Base-by-base conservation (phyloP, 2,329 filamentous ascomycete genomes). In the Metarhizium guizhouense region DNA sequence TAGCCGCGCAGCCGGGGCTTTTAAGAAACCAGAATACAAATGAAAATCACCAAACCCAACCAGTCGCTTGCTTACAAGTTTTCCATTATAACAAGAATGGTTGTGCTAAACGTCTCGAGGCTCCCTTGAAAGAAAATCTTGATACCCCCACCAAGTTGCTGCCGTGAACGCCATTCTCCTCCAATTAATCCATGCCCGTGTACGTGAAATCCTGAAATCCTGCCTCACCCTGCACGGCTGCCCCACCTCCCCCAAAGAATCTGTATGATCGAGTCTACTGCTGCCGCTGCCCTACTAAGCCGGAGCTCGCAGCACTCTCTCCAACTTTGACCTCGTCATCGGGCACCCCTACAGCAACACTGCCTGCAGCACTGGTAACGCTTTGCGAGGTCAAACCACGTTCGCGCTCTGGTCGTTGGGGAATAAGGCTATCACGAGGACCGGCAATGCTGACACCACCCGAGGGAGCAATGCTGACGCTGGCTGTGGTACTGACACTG, bases 321-420 rank as follows among this genome's bases (percentile, higher is more conserved):
- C 82, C 82, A 32, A 85, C 81, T 53, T 75, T 74, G 47, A 85
- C 68, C 64, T 83, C 81, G 50, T 84, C 81, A 47, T 84, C 82
- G 0, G 80, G 76, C 3, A 83, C 81, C 2, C 81, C 81, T 0
- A 82, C 74, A 5, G 70, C 78, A 3, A 75, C 66, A 56, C 77
- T 82, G 47, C 53, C 47, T 43, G 70, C 74, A 5, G 74, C 64
- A 56, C 77, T 82, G 54, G 74, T 56, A 53, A 72, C 67, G 62
- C 77, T 81, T 30, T 74, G 70, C 4, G 66, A 63, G 3, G 69
- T 70, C 64, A 67, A 62, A 6, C 73, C 72, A 50, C 77, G 71
- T 52, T 79, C 76, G 8, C 75, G 67, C 11, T 76, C 74, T 7
- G 69, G 58, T 56, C 65, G 51, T 11, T 60, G 13, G 64, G 55